Base-by-base conservation (phyloP, 2,329 filamentous ascomycete species). In the Neofusicoccum sp. region DNA sequence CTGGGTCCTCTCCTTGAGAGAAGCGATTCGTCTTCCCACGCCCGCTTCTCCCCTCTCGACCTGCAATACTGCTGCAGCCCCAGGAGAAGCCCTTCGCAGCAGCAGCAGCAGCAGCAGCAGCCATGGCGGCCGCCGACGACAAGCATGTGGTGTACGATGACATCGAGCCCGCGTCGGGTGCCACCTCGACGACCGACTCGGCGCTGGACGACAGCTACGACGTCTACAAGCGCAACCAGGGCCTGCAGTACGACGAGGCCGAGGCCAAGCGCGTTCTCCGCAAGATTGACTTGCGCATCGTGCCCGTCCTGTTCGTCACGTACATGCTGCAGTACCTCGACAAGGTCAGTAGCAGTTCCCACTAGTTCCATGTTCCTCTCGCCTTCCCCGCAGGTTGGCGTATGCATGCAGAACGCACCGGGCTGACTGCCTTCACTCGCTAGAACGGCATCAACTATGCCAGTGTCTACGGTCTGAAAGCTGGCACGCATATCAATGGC, bases 381-480 rank as follows among this genome's bases (percentile, higher is more conserved):
- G 1, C 9, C 9, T 7, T 29, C 5, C 36, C 36, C 5, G 3
- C 16, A 22, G 33, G 14, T 28, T 45, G 22, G n/a, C 6, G 16
- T 7, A 3, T 28, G 29, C 39, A 22, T 14, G 8, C 9, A 43
- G 3, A n/a, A 9, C 3, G 4, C 31, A 1, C 6, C 36, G 29
- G n/a, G 12, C 56, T 60, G 2, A 48, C 12, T 31, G 4, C 22
- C 22, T 22, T 22, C 22, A 28, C 11, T 22, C 12, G 41, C 16
- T 33, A 62, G 71, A 82, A 82, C 68, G 76, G 77, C 0, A 78
- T 82, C 71, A 83, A 82, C 67, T 84, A 84, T 69, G 81, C 81
- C 6, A 80, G 78, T 62, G 79, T 79, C 0, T 84, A 80, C 66
- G 82, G 81, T 0, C 70, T 84, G 11, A 71, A 80, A 47, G 70